A percentile compares a stretch with the other conserved stretches of the same genome.
These are phyloP conservation scores for Mycena polygramma DNA, from an alignment of 768 basidiomycete species.

Conservation along the genomic window DNA sequence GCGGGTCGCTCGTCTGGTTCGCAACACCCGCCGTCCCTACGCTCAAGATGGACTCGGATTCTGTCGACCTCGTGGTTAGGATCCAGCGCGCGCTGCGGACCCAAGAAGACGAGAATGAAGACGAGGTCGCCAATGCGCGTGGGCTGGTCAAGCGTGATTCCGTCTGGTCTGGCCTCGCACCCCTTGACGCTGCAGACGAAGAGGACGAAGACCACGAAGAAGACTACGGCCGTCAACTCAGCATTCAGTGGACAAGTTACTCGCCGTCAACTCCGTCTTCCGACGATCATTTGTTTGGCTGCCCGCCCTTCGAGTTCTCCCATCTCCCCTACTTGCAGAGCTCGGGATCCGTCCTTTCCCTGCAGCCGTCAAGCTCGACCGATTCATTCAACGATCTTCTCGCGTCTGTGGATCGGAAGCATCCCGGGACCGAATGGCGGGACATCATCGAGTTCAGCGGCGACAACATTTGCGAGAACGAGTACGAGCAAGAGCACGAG, in stretches of 20 bases:
- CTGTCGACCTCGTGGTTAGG: slow-evolving; percentile 18
- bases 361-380: neutral
- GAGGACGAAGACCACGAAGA: slow-evolving; percentile 3
- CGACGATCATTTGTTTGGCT: too few relatives aligned
- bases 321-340: slow-evolving; percentile 17
- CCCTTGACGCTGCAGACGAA: neutral
- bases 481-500: too few relatives aligned
- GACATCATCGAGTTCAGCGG: slow-evolving; percentile 9
- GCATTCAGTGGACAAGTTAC: slow-evolving; percentile 2
- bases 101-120: neutral
- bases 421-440: slow-evolving; percentile 12
- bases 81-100: slow-evolving; percentile 25
- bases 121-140: neutral
- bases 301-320: too few relatives aligned
- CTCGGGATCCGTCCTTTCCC: neutral
- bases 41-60: neutral
- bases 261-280: neutral
- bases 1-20: too few relatives aligned
- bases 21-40: neutral
- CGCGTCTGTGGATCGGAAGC: slow-evolving; percentile 30
- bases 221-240: slow-evolving; percentile 6
- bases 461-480: too few relatives aligned
- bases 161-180: neutral
- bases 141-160: slow-evolving; percentile 29
- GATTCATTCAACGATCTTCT: slow-evolving; percentile 25